Conservation (phyloP, 176 grass and related monocot genomes). For the Lolium perenne region DNA sequence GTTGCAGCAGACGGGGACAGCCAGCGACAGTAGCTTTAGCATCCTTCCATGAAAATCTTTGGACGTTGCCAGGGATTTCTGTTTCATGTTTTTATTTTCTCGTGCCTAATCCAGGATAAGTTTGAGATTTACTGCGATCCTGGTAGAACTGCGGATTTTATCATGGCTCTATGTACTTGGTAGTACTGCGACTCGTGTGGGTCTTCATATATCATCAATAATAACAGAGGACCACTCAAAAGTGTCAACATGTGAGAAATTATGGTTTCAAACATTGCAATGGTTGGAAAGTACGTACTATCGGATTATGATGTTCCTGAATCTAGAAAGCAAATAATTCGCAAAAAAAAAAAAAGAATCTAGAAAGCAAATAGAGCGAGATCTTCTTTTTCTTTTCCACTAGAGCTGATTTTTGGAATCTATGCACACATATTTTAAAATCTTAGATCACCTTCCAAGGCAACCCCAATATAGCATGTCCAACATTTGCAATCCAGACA, state of each 20-base stretch:
- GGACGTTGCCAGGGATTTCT: slow-evolving; percentile 15
- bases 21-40: slow-evolving; percentile 44
- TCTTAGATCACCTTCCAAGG: too few species aligned
- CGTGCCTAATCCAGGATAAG: slow-evolving; percentile 37
- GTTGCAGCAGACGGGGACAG: slow-evolving; percentile 45
- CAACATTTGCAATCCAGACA: too few species aligned
- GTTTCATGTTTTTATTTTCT: neutral
- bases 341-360: too few species aligned
- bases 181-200: slow-evolving; percentile 38
- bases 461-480: too few species aligned
- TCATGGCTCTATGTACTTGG: slow-evolving; percentile 50
- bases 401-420: too few species aligned
- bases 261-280: neutral
- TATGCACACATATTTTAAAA: too few species aligned
- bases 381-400: too few species aligned
- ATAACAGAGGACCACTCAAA: slow-evolving; percentile 15
- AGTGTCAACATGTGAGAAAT: slow-evolving; percentile 18
- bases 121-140: slow-evolving; percentile 30
- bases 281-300: neutral
- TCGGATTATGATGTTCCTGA: too few species aligned
- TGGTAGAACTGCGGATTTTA: slow-evolving; percentile 38
- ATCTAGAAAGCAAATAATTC: too few species aligned
- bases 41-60: slow-evolving; percentile 54
- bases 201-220: slow-evolving; percentile 43
- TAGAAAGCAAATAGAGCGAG: too few species aligned